A percentile compares a stretch with the other conserved stretches of the same genome.
These are phyloP conservation scores for Theobroma cacao DNA, from an alignment of 345 rosid species.

Conservation along the genomic window DNA sequence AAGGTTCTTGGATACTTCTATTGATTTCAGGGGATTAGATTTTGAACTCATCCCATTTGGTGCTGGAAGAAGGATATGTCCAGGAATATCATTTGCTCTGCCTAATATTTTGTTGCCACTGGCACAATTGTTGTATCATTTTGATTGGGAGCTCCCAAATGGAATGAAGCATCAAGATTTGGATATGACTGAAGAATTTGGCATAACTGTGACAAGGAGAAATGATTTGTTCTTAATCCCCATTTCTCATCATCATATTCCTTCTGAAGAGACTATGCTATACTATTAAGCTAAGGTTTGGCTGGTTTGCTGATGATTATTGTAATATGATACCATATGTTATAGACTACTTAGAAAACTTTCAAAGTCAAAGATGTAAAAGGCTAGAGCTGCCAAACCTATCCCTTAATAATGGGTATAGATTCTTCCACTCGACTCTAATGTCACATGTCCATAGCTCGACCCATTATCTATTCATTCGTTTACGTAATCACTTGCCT, in stretches of 20 bases:
- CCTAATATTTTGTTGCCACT: background rate
- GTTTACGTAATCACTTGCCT: no score
- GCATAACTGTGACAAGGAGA: constrained; percentile 1
- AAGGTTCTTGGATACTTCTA: background rate
- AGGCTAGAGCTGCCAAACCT: no score
- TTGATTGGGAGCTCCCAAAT: constrained; percentile 2
- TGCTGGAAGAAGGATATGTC: background rate
- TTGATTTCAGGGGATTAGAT: background rate
- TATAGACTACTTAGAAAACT: no score
- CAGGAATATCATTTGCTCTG: background rate
- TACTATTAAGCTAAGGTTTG: no score
- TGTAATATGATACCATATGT: no score
- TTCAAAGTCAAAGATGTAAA: no score
- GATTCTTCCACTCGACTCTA: no score
- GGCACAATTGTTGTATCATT: background rate
- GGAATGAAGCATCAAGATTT: background rate
- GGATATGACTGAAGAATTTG: background rate
- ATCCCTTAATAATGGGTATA: no score
- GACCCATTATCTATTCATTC: no score
- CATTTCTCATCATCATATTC: background rate
- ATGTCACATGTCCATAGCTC: no score
- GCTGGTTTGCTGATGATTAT: no score
- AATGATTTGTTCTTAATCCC: background rate
- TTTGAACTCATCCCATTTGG: background rate
- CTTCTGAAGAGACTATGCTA: no score